Percentiles rank a stretch among this genome's conserved stretches.
These are phyloP conservation scores for Cryptosporidium meleagridis DNA, from an alignment of 169 alveolate species.

Conservation along the genomic window DNA sequence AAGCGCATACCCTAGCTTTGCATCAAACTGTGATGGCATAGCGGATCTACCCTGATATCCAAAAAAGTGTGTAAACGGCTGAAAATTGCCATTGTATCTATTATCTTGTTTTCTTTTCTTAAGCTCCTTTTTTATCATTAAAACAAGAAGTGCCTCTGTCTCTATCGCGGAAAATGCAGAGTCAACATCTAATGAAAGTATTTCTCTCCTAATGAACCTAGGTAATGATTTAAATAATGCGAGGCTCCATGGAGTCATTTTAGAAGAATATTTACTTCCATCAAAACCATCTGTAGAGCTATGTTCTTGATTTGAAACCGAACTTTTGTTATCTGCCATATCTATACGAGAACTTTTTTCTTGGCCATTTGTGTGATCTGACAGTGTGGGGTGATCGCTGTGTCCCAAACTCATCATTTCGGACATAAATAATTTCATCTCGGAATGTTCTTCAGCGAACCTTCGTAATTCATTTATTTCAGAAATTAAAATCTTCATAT, in stretches of 20 bases:
- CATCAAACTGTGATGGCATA: conserved; percentile 96
- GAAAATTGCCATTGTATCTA: conserved; percentile 91
- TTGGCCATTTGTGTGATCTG: conserved; percentile 1
- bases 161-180: conserved; percentile 85
- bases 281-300: background rate
- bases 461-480: conserved; percentile 88
- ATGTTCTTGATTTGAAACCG: background rate
- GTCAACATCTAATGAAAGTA: conserved; percentile 84
- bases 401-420: conserved; percentile 74
- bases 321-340: background rate
- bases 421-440: conserved; percentile 59
- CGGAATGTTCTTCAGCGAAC: conserved; percentile 61
- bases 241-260: conserved; percentile 93
- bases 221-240: conserved; percentile 94
- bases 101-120: conserved; percentile 89
- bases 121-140: conserved; percentile 94
- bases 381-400: conserved; percentile 28
- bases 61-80: conserved; percentile 95
- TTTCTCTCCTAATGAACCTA: conserved; percentile 90
- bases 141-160: conserved; percentile 94
- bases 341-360: background rate
- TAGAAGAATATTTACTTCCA: conserved; percentile 78
- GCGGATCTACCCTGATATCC: conserved; percentile 99
- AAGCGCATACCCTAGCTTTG: conserved; percentile 92
- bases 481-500: conserved; percentile 89